These are phyloP conservation scores for Prinsepia uniflora DNA, from an alignment of 306 rosid genomes.

Conservation along the genomic window DNA sequence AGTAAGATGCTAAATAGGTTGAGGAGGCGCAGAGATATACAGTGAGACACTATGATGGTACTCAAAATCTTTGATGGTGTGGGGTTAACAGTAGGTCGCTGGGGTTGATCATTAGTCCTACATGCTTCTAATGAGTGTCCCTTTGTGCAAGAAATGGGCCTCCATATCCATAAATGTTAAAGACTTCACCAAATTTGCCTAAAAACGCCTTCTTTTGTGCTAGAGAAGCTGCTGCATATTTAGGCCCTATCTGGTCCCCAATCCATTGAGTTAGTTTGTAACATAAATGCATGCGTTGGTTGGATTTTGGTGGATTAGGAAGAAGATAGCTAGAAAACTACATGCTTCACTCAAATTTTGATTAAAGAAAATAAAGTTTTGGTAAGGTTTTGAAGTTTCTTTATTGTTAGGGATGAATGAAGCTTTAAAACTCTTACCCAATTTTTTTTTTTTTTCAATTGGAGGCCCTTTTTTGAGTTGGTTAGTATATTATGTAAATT, in stretches of 20 bases:
- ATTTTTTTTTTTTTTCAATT: background rate
- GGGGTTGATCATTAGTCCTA: slow-evolving; percentile 19
- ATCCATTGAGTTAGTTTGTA: background rate
- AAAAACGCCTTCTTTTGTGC: background rate
- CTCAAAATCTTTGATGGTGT: background rate
- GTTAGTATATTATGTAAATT: background rate
- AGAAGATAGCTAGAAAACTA: background rate
- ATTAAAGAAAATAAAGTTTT: background rate
- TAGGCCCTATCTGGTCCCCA: background rate
- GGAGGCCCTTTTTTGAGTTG: background rate
- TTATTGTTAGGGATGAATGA: background rate
- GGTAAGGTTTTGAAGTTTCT: background rate
- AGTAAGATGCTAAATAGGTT: background rate
- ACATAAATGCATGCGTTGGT: slow-evolving; percentile 5
- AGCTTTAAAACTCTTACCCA: slow-evolving; percentile 1
- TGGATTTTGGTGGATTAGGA: background rate
- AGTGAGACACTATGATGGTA: background rate
- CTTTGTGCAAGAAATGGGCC: background rate
- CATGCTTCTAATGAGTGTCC: background rate
- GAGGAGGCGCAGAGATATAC: background rate
- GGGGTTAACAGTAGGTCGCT: background rate
- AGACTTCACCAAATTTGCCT: background rate
- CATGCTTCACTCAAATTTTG: background rate
- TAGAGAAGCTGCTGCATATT: background rate
- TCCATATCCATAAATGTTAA: background rate